A percentile compares a stretch with the other conserved stretches of the same genome.
Conservation (phyloP, 2,329 filamentous ascomycete genomes). For the Xylariaceae sp. region DNA sequence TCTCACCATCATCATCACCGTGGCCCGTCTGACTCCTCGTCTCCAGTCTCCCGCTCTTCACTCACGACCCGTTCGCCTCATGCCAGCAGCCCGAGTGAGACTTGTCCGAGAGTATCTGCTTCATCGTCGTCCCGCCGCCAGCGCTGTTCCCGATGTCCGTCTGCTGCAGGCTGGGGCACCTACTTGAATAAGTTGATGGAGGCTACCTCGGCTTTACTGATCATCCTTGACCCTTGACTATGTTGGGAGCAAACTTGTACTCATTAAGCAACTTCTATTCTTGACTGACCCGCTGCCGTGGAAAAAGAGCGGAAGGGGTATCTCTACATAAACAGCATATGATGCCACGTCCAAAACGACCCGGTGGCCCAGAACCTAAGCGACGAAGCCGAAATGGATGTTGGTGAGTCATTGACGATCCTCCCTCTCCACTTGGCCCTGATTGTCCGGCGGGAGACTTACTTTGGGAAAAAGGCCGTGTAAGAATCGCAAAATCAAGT, state of each 20-base stretch:
- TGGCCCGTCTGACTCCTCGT: slow-evolving; percentile 2
- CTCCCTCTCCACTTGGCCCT: slow-evolving; percentile 2
- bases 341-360: slow-evolving; percentile 42
- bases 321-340: slow-evolving; percentile 17
- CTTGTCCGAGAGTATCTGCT: slow-evolving; percentile 7
- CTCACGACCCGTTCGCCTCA: slow-evolving; percentile 7
- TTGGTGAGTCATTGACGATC: slow-evolving; percentile 33
- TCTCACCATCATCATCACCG: slow-evolving; percentile 3
- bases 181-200: slow-evolving; percentile 8
- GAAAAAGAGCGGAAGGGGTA: slow-evolving; percentile 1
- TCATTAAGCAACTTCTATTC: slow-evolving; percentile 28
- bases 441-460: slow-evolving; percentile 11
- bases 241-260: slow-evolving; percentile 29
- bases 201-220: slow-evolving; percentile 23
- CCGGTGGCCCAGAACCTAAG: slow-evolving; percentile 41
- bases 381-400: slow-evolving; percentile 43
- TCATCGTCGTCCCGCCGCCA: slow-evolving; percentile 3
- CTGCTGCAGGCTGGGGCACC: slow-evolving; percentile 10
- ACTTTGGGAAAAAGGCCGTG: slow-evolving; percentile 59
- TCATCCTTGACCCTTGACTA: slow-evolving; percentile 29
- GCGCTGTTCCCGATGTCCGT: slow-evolving; percentile 5
- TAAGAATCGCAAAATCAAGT: slow-evolving; percentile 75
- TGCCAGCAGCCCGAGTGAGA: slow-evolving; percentile 6
- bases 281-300: slow-evolving; percentile 20
- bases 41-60: not conserved